These are phyloP conservation scores for Nemophila menziesii DNA, from an alignment of 257 asterid species.

Conservation along the genomic window DNA sequence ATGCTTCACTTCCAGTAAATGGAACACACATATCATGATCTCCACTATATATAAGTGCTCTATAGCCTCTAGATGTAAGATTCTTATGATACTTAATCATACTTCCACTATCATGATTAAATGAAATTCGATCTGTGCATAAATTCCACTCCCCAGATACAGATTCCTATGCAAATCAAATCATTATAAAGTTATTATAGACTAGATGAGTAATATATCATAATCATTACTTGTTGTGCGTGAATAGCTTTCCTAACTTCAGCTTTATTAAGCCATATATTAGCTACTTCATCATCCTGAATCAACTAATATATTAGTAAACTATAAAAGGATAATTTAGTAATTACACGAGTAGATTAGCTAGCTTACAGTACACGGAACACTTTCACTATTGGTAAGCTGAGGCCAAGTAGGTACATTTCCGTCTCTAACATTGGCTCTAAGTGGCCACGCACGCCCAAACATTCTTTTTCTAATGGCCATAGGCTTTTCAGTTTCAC, in stretches of 20 bases:
- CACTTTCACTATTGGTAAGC: slow-evolving; percentile 29
- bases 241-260: slow-evolving; percentile 80
- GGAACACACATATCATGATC: slow-evolving; percentile 99
- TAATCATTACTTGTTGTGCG: slow-evolving; percentile 53
- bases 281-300: slow-evolving; percentile 83
- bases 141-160: slow-evolving; percentile 48
- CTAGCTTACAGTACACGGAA: slow-evolving; percentile 74
- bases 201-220: slow-evolving; percentile 1
- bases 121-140: slow-evolving; percentile 50
- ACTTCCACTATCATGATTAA: slow-evolving; percentile 80
- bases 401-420: slow-evolving; percentile 85
- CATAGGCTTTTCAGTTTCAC: slow-evolving; percentile 84
- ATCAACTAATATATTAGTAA: too few relatives aligned
- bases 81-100: slow-evolving; percentile 86
- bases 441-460: slow-evolving; percentile 94
- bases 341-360: too few relatives aligned
- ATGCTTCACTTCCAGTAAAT: slow-evolving; percentile 70
- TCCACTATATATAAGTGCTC: slow-evolving; percentile 75
- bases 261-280: slow-evolving; percentile 66
- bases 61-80: slow-evolving; percentile 73
- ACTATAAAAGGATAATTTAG: neutral
- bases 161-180: slow-evolving; percentile 29
- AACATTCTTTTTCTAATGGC: slow-evolving; percentile 73
- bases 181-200: slow-evolving; percentile 1
- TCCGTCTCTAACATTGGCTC: slow-evolving; percentile 86